Base-by-base conservation (phyloP, 2,329 filamentous ascomycete species). In the Colletotrichum sp. region DNA sequence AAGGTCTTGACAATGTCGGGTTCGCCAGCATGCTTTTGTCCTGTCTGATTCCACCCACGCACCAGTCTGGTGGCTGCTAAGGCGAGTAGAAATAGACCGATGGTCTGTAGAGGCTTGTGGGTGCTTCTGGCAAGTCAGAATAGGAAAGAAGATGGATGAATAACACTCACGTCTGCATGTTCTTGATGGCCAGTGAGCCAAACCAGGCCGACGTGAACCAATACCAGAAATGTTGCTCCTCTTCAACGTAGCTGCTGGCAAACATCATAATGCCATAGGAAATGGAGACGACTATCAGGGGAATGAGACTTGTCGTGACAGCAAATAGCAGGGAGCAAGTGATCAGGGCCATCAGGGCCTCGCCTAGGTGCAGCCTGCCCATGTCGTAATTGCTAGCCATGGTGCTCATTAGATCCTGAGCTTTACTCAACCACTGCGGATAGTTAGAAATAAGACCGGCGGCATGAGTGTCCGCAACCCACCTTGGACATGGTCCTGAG, bases 191-290 rank as follows among this genome's bases (percentile, higher is more conserved):
- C 15, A 93, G 85, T 34, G 89, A 86, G 2, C 88, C 85, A 36
- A 94, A 82, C 95, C 95, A 98, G 8, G 92, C 90, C 0, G 94
- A 93, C 0, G 93, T 91, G 2, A 92, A 86, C 96, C 96, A 99
- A 85, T 99, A 99, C 97, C 97, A 99, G 83, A 98, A 98, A 79
- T 99, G 95, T 66, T 99, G 97, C 84, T 99, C 97, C 85, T 99
- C 97, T 84, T 99, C 97, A 3, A 99, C 95, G 83, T 97, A 99
- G 81, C 96, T 99, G 83, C 95, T 98, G 12, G 96, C 96, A 85
- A 99, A 99, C 96, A 99, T 99, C 92, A 98, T 98, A 49, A 92
- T 83, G 2, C 93, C 92, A 81, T 99, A 98, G 0, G 90, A 84
- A 0, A 93, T 64, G 1, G 90, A 90, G 34, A 92, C 87, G 3